Evolutionary conservation across 345 rosid species (phyloP).

Genomic region (Conringia planisiliqua): DNA sequence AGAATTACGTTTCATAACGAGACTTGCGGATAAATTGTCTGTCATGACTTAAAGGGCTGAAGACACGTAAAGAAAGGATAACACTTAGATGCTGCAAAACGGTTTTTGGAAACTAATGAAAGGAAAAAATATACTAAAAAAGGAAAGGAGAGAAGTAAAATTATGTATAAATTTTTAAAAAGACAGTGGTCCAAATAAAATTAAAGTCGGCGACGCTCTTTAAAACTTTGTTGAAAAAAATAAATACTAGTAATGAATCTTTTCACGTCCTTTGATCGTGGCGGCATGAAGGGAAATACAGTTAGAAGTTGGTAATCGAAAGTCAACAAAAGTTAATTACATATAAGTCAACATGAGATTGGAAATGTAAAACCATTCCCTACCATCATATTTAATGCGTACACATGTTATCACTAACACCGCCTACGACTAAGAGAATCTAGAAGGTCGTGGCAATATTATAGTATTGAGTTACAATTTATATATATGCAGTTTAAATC

Average conservation of each 20-base stretch:
- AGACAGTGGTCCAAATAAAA: not conserved
- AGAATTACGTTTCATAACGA: not conserved
- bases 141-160: not conserved
- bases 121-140: not conserved
- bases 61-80: not conserved
- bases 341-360: slow-evolving; percentile 18
- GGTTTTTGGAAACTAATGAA: no score
- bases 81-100: not conserved
- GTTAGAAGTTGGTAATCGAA: slow-evolving; percentile 32
- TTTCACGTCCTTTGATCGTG: slow-evolving; percentile 31
- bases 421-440: not conserved
- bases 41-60: not conserved
- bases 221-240: not conserved
- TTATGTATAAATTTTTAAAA: not conserved
- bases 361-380: slow-evolving; percentile 23
- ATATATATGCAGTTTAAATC: not conserved
- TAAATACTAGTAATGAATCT: not conserved
- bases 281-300: slow-evolving; percentile 30
- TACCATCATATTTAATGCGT: slow-evolving; percentile 27
- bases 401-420: slow-evolving; percentile 11
- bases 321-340: slow-evolving; percentile 24
- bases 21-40: not conserved
- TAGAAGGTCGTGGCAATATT: not conserved
- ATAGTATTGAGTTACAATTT: not conserved
- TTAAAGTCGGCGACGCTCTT: not conserved